These are phyloP conservation scores for Penicillium riverlandense DNA, from an alignment of 495 filamentous ascomycete species.

Conservation along the genomic window DNA sequence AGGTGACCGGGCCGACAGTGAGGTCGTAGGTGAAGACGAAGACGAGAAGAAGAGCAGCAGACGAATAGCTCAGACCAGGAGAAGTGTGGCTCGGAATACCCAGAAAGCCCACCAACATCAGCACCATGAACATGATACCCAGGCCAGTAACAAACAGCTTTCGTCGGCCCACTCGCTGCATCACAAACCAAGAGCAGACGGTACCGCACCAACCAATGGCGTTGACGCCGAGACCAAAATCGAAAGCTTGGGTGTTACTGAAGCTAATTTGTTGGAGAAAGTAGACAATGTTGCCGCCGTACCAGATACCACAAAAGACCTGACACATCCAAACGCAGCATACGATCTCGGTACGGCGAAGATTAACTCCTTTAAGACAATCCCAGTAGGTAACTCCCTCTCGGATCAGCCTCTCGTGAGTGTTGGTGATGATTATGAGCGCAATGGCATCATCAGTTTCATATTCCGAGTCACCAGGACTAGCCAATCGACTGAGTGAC, in stretches of 20 bases:
- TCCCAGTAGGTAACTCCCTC: constrained; percentile 51
- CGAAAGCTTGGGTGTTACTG: constrained; percentile 17
- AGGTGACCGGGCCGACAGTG: constrained; percentile 58
- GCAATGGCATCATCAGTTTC: constrained; percentile 4
- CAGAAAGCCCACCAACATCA: constrained; percentile 57
- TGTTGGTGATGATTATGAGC: constrained; percentile 50
- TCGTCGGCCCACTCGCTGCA: constrained; percentile 9
- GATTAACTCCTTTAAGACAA: constrained; percentile 63
- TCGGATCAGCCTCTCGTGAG: constrained; percentile 56
- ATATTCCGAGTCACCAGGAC: constrained; percentile 7
- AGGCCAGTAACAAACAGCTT: constrained; percentile 39
- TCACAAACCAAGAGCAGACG: constrained; percentile 35
- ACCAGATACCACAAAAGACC: constrained; percentile 64
- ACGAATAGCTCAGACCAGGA: constrained; percentile 45
- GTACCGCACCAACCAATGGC: constrained; percentile 46
- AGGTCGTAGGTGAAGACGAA: constrained; percentile 53
- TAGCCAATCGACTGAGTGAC: constrained; percentile 29
- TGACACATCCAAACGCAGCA: constrained; percentile 75
- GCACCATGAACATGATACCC: constrained; percentile 52
- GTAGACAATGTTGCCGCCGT: constrained; percentile 68
- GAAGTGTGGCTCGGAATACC: constrained; percentile 42
- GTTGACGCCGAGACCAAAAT: too few species aligned
- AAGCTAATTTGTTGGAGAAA: constrained; percentile 46
- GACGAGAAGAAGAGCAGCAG: constrained; percentile 41
- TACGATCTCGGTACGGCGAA: constrained; percentile 63